Percentiles rank a stretch among this genome's conserved stretches.
These are phyloP conservation scores for Cryphonectria radicalis DNA, from an alignment of 2,329 filamentous ascomycete genomes.

Conservation along the genomic window DNA sequence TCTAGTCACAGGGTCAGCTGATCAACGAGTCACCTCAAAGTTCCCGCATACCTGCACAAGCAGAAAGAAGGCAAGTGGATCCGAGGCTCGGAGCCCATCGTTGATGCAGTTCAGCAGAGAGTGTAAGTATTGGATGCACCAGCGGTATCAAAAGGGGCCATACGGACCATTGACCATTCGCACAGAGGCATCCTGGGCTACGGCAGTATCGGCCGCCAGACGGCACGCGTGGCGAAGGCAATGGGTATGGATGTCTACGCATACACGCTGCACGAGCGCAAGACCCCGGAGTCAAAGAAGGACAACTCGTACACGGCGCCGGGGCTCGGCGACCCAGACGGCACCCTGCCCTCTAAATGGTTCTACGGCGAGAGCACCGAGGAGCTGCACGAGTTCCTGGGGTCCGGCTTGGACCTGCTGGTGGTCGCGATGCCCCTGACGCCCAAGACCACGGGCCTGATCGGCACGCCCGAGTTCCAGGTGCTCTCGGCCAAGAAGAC, in stretches of 20 bases:
- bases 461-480: constrained; percentile 56
- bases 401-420: constrained; percentile 55
- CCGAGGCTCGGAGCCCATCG: constrained; percentile 37
- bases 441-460: constrained; percentile 49
- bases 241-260: constrained; percentile 75
- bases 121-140: constrained; percentile 45
- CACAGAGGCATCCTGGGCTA: constrained; percentile 57
- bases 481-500: constrained; percentile 52
- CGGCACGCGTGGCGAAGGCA: constrained; percentile 61
- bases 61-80: constrained; percentile 51
- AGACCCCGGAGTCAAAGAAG: constrained; percentile 64
- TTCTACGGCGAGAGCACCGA: constrained; percentile 50
- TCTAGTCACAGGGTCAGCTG: too few species aligned
- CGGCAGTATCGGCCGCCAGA: constrained; percentile 58
- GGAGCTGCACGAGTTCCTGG: constrained; percentile 55
- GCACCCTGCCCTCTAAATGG: constrained; percentile 54
- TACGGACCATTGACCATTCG: constrained; percentile 1
- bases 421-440: constrained; percentile 58
- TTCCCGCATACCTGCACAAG: constrained; percentile 50
- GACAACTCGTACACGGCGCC: constrained; percentile 71
- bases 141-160: neutral
- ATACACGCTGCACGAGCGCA: constrained; percentile 72
- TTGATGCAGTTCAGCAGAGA: constrained; percentile 53
- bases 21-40: constrained; percentile 36
- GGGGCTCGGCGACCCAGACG: constrained; percentile 62